phyloP scores from a whole-genome alignment of 345 rosid genomes.

The Corchorus capsularis region DNA sequence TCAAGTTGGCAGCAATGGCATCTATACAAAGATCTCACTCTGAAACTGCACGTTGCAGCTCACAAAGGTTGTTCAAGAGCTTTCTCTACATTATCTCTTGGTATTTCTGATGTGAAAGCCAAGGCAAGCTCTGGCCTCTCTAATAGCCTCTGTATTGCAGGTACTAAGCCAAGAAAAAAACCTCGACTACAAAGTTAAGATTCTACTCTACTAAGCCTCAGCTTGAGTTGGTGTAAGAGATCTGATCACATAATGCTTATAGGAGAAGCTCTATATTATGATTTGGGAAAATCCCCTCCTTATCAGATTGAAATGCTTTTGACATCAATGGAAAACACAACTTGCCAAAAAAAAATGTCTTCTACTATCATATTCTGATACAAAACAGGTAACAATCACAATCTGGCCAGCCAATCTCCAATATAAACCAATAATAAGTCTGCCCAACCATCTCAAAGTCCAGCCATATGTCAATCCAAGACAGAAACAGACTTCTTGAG shows the following conservation, averaged over 20 bases:
- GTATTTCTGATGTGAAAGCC: too few relatives aligned
- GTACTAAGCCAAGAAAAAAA: background rate
- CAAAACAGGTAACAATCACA: background rate
- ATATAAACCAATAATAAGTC: background rate
- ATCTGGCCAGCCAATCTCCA: background rate
- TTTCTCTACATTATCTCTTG: background rate
- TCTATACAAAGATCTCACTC: background rate
- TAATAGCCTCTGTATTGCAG: background rate
- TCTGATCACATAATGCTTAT: background rate
- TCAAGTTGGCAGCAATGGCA: background rate
- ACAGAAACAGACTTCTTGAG: background rate
- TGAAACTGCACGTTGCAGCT: background rate
- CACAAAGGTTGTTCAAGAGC: background rate
- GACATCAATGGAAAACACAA: background rate
- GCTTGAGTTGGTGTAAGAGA: background rate
- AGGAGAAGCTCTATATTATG: background rate
- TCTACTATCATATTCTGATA: background rate
- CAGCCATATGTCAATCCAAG: background rate
- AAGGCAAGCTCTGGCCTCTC: too few relatives aligned
- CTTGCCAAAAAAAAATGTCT: background rate
- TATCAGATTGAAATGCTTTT: background rate
- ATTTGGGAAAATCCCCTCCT: background rate
- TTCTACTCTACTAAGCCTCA: too few relatives aligned
- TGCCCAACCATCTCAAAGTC: background rate
- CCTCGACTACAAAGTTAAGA: too few relatives aligned